Percentiles rank a stretch among this genome's conserved stretches.
Evolutionary conservation across 31 red algal genomes (phyloP).

Genomic region (Odonthalia washingtoniensis): DNA sequence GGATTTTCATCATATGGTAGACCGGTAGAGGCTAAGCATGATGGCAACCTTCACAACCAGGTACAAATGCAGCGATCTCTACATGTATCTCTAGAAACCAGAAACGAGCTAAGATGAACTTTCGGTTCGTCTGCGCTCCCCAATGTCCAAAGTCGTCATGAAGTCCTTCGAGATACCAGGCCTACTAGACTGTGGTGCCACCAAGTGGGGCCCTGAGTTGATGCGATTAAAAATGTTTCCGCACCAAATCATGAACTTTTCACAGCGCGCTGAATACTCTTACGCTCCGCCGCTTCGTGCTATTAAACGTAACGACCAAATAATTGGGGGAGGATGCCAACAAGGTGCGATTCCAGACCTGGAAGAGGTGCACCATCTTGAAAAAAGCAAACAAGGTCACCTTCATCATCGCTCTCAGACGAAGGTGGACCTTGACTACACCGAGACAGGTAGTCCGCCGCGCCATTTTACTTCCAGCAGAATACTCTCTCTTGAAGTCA

Average conservation of each 20-base stretch:
- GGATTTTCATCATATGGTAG: neutral
- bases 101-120: slow-evolving; percentile 1
- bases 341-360: slow-evolving; percentile 11
- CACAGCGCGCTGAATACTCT: neutral
- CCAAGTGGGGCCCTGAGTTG: too few relatives aligned
- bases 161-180: neutral
- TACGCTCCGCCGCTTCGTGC: neutral
- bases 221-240: too few relatives aligned
- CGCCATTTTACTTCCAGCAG: slow-evolving; percentile 11
- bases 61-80: slow-evolving; percentile 31
- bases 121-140: neutral
- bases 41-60: neutral
- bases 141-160: slow-evolving; percentile 50
- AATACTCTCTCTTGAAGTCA: neutral
- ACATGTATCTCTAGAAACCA: slow-evolving; percentile 19
- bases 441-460: slow-evolving; percentile 15
- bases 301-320: neutral
- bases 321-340: neutral
- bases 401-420: neutral
- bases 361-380: neutral
- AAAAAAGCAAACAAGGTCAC: neutral
- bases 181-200: too few relatives aligned
- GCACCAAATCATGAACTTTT: too few relatives aligned
- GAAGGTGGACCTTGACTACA: neutral
- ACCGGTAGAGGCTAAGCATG: neutral